Percentiles rank a stretch among this genome's conserved stretches.
These are phyloP conservation scores for Boletus sp. DNA, from an alignment of 768 basidiomycete species.

Conservation along the genomic window DNA sequence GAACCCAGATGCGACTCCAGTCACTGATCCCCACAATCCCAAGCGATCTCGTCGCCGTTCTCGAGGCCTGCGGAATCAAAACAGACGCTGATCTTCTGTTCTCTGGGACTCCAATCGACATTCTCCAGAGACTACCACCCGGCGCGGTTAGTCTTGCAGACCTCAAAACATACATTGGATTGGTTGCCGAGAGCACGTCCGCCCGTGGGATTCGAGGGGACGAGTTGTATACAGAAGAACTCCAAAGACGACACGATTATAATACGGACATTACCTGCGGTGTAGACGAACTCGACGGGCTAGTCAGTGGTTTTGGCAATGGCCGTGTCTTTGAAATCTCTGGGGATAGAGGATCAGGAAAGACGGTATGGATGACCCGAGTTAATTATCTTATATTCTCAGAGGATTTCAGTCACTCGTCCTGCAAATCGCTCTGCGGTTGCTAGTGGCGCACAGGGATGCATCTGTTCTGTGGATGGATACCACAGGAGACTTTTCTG, in stretches of 20 bases:
- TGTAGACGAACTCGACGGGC: conserved; percentile 46
- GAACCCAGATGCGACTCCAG: conserved; percentile 24
- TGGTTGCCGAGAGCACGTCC: conserved; percentile 42
- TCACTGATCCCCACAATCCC: conserved; percentile 36
- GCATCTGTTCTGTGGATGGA: conserved; percentile 65
- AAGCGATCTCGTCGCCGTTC: conserved; percentile 39
- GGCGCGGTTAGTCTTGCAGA: conserved; percentile 49
- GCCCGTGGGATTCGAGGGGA: conserved; percentile 39
- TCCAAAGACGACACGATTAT: conserved; percentile 10
- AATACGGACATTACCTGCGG: conserved; percentile 31
- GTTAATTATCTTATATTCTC: not conserved
- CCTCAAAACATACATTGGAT: conserved; percentile 38
- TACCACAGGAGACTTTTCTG: conserved; percentile 63
- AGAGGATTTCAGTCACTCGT: conserved; percentile 50
- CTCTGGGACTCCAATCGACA: conserved; percentile 42
- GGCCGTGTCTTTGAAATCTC: conserved; percentile 64
- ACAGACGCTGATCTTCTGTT: conserved; percentile 61
- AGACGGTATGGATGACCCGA: conserved; percentile 50
- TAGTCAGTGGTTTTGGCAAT: conserved; percentile 50
- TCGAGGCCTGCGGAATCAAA: conserved; percentile 48
- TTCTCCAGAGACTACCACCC: conserved; percentile 49
- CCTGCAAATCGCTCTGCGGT: conserved; percentile 53
- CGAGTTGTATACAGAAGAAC: conserved; percentile 19
- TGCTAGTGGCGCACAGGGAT: conserved; percentile 40
- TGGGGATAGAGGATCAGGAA: conserved; percentile 62